Conservation (phyloP, 305 asterid species). For the Lippia alba region DNA sequence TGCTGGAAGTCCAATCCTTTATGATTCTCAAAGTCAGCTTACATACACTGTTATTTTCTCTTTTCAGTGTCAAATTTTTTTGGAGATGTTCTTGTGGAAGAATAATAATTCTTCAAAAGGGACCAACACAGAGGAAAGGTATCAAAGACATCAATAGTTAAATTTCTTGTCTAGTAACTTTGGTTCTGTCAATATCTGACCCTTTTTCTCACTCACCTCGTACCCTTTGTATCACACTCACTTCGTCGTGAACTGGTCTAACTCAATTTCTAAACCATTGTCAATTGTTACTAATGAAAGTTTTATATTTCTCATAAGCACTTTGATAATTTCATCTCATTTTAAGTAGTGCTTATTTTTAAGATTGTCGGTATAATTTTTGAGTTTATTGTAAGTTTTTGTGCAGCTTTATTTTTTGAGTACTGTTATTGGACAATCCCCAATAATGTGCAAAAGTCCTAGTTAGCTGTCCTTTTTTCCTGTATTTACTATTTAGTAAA, state of each 20-base stretch:
- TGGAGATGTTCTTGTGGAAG: constrained; percentile 91
- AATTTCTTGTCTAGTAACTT: constrained; percentile 19
- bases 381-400: background rate
- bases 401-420: too few species aligned
- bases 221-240: too few species aligned
- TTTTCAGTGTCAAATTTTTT: constrained; percentile 73
- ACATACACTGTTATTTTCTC: constrained; percentile 13
- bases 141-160: too few species aligned
- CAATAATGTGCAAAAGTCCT: background rate
- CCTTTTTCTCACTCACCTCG: too few species aligned
- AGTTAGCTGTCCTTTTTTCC: constrained; percentile 13
- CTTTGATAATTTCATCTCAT: constrained; percentile 14
- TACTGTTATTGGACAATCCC: too few species aligned
- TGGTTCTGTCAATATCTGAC: constrained; percentile 1
- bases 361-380: constrained; percentile 9
- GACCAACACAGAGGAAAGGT: constrained; percentile 71
- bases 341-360: background rate
- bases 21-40: constrained; percentile 14
- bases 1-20: constrained; percentile 24
- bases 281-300: too few species aligned
- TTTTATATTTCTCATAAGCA: too few species aligned
- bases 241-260: too few species aligned
- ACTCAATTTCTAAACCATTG: too few species aligned
- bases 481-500: constrained; percentile 21
- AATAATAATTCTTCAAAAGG: constrained; percentile 44